Percentiles rank a stretch among this genome's conserved stretches.
These are phyloP conservation scores for Amanita pseudoporphyria DNA, from an alignment of 768 basidiomycete species.

Conservation along the genomic window DNA sequence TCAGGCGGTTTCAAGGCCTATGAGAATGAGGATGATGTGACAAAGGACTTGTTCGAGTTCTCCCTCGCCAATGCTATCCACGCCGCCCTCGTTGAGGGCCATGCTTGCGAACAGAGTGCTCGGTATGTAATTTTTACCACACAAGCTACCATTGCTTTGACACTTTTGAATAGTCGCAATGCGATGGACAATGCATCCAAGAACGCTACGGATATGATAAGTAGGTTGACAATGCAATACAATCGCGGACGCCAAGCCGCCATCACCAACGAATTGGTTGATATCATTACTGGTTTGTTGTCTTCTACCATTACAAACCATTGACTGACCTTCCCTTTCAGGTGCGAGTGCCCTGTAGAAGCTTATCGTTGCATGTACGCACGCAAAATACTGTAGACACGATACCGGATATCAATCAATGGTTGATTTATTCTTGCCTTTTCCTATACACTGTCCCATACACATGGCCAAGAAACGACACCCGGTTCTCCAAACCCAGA, in stretches of 20 bases:
- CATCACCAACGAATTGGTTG: constrained; percentile 92
- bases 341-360: constrained; percentile 37
- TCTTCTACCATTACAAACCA: not conserved
- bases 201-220: constrained; percentile 95
- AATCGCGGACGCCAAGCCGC: constrained; percentile 98
- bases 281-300: constrained; percentile 78
- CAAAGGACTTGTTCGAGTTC: constrained; percentile 91
- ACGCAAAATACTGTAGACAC: constrained; percentile 8
- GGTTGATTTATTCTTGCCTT: not conserved
- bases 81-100: constrained; percentile 87
- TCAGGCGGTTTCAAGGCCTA: constrained; percentile 87
- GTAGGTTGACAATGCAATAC: constrained; percentile 82
- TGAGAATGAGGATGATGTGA: constrained; percentile 96
- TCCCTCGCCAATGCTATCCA: constrained; percentile 95
- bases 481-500: not conserved
- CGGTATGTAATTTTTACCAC: constrained; percentile 39
- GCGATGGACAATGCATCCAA: constrained; percentile 99
- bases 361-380: not conserved
- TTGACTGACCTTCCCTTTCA: constrained; percentile 10
- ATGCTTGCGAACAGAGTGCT: constrained; percentile 91
- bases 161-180: constrained; percentile 56
- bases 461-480: not conserved
- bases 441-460: not conserved
- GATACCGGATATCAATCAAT: constrained; percentile 8
- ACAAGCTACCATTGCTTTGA: not conserved